Evolutionary conservation across 148 eudicot genomes (phyloP).

Genomic region (Dysphania ambrosioides): DNA sequence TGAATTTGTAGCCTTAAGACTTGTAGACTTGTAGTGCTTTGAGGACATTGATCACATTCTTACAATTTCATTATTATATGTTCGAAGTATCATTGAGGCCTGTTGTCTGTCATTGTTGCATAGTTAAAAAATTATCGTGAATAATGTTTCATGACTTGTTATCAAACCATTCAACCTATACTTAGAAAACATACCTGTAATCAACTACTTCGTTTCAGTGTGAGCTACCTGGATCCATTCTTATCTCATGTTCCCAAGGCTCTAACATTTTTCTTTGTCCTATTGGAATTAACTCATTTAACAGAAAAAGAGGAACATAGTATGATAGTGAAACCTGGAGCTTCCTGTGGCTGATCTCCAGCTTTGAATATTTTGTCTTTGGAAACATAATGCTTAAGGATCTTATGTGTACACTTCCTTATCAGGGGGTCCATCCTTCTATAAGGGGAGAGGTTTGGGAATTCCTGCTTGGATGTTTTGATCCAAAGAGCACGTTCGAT

Average conservation of each 20-base stretch:
- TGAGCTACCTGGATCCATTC: background rate
- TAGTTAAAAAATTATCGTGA: background rate
- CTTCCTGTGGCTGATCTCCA: background rate
- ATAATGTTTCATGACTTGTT: background rate
- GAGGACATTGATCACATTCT: background rate
- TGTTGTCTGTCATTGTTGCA: background rate
- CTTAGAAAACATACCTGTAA: too few species aligned
- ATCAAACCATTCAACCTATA: background rate
- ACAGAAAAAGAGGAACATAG: background rate
- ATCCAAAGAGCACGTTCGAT: constrained; percentile 81
- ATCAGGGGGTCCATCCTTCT: constrained; percentile 92
- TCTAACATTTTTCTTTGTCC: background rate
- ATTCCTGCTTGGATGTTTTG: constrained; percentile 92
- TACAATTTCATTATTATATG: background rate
- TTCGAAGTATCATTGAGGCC: background rate
- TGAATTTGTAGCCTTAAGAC: constrained; percentile 1
- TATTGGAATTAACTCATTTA: background rate
- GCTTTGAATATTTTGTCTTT: background rate
- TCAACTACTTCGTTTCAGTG: background rate
- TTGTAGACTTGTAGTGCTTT: background rate
- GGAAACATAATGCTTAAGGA: background rate
- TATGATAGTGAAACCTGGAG: background rate
- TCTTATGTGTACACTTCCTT: constrained; percentile 17
- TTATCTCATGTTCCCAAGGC: background rate
- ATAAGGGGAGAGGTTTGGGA: constrained; percentile 99